Evolutionary conservation across 2,329 filamentous ascomycete genomes (phyloP), one percentile per base, ranked within the genome.

Genomic region (Penicillium sp.): DNA sequence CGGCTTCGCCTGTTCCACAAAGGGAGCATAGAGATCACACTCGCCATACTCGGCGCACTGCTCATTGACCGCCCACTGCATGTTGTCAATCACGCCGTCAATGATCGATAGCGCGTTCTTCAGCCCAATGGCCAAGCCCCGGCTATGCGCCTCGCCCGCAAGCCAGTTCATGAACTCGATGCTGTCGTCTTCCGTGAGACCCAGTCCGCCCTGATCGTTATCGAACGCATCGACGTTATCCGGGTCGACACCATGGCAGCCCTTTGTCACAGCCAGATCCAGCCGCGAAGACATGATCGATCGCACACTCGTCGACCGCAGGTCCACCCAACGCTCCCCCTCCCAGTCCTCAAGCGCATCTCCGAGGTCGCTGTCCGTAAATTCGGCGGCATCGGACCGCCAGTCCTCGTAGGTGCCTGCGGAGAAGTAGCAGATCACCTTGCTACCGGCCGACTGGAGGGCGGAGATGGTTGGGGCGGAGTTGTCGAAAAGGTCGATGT

Each of bases 371-470:
- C 75, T 72, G 1, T 79, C 65, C 7, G 77, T 70, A 70, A 91
- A 91, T 6, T 84, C 68, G 31, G 70, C 71, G 19, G 82, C 81
- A 70, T 92, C 90, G 0, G 81, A 75, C 3, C 89, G 83, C 78
- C 83, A 86, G 55, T 86, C 72, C 75, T 92, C 90, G 68, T 84
- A 91, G 7, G 86, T 88, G 1, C 90, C 90, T 0, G 88, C 89
- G 56, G 86, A 89, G 78, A 92, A 92, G 76, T 92, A 92, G 79
- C 90, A 92, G 62, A 92, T 88, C 57, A 91, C 85, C 64, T 85
- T 87, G 70, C 85, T 85, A 8, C 83, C 84, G 29, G 81, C 69
- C 3, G 67, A 65, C 47, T 88, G 83, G 15, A 89, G 76, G 5
- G 73, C 71, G 4, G 74, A 63, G 55, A 88, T 84, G 1, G 77